These are phyloP conservation scores for Rhizopogon roseolus DNA, from an alignment of 768 basidiomycete genomes.

Conservation along the genomic window DNA sequence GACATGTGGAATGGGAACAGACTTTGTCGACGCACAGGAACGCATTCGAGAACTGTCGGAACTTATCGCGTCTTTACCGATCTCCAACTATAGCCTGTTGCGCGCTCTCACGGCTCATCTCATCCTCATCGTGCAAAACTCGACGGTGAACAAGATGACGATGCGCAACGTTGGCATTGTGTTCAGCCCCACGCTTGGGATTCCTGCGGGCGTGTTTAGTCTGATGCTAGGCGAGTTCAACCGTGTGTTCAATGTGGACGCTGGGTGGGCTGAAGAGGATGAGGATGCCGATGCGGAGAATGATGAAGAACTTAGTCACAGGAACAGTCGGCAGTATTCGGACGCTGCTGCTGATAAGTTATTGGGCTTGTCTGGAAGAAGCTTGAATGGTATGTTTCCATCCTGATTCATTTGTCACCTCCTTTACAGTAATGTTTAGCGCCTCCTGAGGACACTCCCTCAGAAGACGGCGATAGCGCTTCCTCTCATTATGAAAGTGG, in stretches of 20 bases:
- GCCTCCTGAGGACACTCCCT: conserved; percentile 56
- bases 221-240: conserved; percentile 93
- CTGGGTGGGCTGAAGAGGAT: conserved; percentile 18
- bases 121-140: conserved; percentile 91
- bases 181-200: conserved; percentile 94
- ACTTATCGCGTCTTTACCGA: conserved; percentile 82
- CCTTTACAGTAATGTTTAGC: conserved; percentile 18
- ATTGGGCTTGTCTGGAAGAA: conserved; percentile 72
- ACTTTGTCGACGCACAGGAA: conserved; percentile 85
- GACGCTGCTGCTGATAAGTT: conserved; percentile 80
- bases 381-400: conserved; percentile 52
- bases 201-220: conserved; percentile 96
- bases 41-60: conserved; percentile 82
- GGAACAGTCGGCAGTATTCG: conserved; percentile 83
- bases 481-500: conserved; percentile 72
- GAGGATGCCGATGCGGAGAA: conserved; percentile 20
- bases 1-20: conserved; percentile 35
- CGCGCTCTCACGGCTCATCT: conserved; percentile 93
- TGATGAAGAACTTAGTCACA: conserved; percentile 44
- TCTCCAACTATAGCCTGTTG: conserved; percentile 90
- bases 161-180: conserved; percentile 98
- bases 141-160: conserved; percentile 93
- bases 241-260: conserved; percentile 83
- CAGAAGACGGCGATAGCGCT: conserved; percentile 64
- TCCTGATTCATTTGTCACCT: conserved; percentile 7